These are phyloP conservation scores for Colletotrichum lupini DNA, from an alignment of 2,329 filamentous ascomycete species.

Conservation along the genomic window DNA sequence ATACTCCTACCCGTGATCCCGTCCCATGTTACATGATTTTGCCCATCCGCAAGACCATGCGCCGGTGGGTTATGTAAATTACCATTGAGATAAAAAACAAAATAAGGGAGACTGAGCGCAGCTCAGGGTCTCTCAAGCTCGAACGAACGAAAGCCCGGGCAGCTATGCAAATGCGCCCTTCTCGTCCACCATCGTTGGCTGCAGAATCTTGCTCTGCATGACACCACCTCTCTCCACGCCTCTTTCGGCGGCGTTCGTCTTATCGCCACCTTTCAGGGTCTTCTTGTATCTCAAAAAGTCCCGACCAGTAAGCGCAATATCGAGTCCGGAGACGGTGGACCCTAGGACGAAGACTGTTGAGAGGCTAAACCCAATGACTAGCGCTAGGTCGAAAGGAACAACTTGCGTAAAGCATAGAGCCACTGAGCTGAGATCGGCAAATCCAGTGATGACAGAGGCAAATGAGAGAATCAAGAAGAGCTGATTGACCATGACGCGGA, in stretches of 20 bases:
- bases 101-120: not conserved
- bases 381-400: constrained; percentile 41
- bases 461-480: constrained; percentile 41
- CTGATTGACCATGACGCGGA: constrained; percentile 40
- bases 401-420: constrained; percentile 43
- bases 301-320: constrained; percentile 35
- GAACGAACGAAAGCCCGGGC: no score
- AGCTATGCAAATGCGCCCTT: constrained; percentile 1
- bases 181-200: not conserved
- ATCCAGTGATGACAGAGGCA: constrained; percentile 41
- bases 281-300: constrained; percentile 18
- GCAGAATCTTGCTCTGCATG: not conserved
- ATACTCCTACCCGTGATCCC: not conserved
- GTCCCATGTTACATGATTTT: not conserved
- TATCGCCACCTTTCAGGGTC: not conserved
- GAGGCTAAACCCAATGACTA: constrained; percentile 41
- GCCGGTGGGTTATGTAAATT: not conserved
- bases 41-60: not conserved
- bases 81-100: not conserved
- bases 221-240: constrained; percentile 6
- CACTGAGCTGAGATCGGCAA: constrained; percentile 42
- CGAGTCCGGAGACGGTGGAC: constrained; percentile 38
- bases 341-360: constrained; percentile 39
- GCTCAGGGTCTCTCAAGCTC: not conserved
- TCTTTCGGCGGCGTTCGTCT: not conserved